Base-by-base conservation (phyloP, 495 filamentous ascomycete species). In the Rusavskia elegans region DNA sequence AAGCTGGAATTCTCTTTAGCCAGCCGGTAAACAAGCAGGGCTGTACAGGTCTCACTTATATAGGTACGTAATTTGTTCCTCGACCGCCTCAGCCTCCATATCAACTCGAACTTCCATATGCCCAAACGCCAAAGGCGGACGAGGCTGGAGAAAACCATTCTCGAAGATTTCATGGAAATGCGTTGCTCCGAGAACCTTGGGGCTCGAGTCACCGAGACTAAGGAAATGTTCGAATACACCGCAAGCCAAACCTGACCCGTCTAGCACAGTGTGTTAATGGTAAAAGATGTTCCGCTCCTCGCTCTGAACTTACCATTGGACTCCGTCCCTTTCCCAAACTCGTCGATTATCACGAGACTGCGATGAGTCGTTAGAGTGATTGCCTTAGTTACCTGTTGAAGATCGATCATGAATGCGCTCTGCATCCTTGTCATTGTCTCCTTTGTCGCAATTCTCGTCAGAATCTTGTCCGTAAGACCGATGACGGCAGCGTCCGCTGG, bases 141-240 rank as follows among this genome's bases (percentile, higher is more conserved):
- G 67, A 56, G 64, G 57, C 8, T 63, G 61, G 16, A 97, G 66
- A 57, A 87, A 82, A 0, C 76, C 74, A 55, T 78, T 74, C 51
- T 92, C 84, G 49, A 96, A 89, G 17, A 96, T 84, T 59, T 98
- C 90, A 64, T 96, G 89, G 56, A 93, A 96, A 61, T 98, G 93
- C 0, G 93, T 97, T 5, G 88, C 85, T 29, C 73, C 87, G 21
- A 96, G 71, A 37, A 96, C 81, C 64, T 87, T 94, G 0, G 93
- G 89, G 39, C 78, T 63, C n/a, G 82, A 71, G 3, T 65, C 53
- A 2, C 71, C 79, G 5, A 75, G 57, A 37, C 65, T 68, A 3
- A 92, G 70, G 25, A 96, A 77, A 63, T 94, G 72, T 56, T 85
- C 76, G 37, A 95, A 80, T 6, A 92, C 79, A 7, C 87, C 86